Percentiles rank a stretch among this genome's conserved stretches.
Conservation (phyloP, 1,139 yeast genomes). For the Yamadazyma taylorii region DNA sequence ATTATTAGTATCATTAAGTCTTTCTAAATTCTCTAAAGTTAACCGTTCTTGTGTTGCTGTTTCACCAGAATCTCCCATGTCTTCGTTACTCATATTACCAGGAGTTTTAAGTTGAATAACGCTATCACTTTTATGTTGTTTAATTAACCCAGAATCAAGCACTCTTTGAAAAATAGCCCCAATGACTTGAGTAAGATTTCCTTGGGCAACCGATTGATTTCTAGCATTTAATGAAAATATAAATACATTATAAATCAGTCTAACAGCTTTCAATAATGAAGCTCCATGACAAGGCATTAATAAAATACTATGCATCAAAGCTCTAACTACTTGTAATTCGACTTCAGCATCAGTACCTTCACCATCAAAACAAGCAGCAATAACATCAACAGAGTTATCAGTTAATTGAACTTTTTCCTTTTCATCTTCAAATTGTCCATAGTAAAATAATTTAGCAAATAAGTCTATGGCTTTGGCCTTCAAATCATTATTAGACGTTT, state of each 20-base stretch:
- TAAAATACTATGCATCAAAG: slow-evolving; percentile 83
- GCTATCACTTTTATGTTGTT: slow-evolving; percentile 20
- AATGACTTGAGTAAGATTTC: slow-evolving; percentile 88
- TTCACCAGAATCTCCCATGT: slow-evolving; percentile 17
- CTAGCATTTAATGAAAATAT: slow-evolving; percentile 77
- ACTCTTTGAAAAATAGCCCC: slow-evolving; percentile 83
- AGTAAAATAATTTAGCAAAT: slow-evolving; percentile 47
- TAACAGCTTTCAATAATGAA: slow-evolving; percentile 80
- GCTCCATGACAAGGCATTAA: slow-evolving; percentile 90
- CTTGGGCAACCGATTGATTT: slow-evolving; percentile 95
- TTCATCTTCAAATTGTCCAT: slow-evolving; percentile 40
- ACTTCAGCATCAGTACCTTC: slow-evolving; percentile 88
- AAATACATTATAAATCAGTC: slow-evolving; percentile 91
- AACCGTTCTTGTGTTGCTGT: slow-evolving; percentile 31
- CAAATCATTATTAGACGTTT: slow-evolving; percentile 30
- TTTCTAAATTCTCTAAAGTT: slow-evolving; percentile 60
- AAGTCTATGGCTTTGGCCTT: slow-evolving; percentile 44
- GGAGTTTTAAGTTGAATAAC: slow-evolving; percentile 21
- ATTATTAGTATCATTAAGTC: slow-evolving; percentile 47
- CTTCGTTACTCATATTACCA: slow-evolving; percentile 20
- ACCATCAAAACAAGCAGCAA: slow-evolving; percentile 83
- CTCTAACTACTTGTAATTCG: slow-evolving; percentile 90
- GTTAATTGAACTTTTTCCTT: slow-evolving; percentile 56
- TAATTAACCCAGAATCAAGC: slow-evolving; percentile 27
- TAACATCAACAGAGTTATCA: slow-evolving; percentile 83